Evolutionary conservation across 352 stramenopile genomes (phyloP).

Genomic region (Pythium brachiatum): DNA sequence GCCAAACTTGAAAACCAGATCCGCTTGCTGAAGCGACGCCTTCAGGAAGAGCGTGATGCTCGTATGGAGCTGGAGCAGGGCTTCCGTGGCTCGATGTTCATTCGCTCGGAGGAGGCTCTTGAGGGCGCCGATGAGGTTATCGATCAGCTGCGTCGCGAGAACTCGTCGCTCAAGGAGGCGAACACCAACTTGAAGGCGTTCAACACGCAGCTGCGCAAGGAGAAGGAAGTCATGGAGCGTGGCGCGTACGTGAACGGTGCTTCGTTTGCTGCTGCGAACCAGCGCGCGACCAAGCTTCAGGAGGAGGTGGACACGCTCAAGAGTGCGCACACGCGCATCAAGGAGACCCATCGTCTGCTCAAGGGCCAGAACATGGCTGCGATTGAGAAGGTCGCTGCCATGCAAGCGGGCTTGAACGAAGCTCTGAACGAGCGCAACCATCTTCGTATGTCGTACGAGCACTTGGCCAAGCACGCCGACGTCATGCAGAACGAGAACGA

Average conservation of each 20-base stretch:
- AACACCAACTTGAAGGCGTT: slow-evolving; percentile 85
- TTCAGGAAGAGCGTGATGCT: slow-evolving; percentile 89
- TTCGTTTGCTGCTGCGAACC: slow-evolving; percentile 82
- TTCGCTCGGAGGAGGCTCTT: slow-evolving; percentile 74
- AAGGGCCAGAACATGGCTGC: slow-evolving; percentile 77
- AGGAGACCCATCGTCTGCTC: slow-evolving; percentile 78
- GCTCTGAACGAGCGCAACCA: slow-evolving; percentile 69
- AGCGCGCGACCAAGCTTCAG: slow-evolving; percentile 81
- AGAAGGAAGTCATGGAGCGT: slow-evolving; percentile 89
- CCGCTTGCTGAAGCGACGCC: slow-evolving; percentile 86
- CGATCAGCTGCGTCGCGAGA: slow-evolving; percentile 80
- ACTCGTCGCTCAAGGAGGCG: slow-evolving; percentile 77
- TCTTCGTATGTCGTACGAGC: slow-evolving; percentile 68
- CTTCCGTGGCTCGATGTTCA: slow-evolving; percentile 69
- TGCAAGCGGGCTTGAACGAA: slow-evolving; percentile 74
- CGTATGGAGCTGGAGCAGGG: slow-evolving; percentile 81
- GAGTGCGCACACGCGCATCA: slow-evolving; percentile 73
- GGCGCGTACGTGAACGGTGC: slow-evolving; percentile 85
- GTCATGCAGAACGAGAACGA: slow-evolving; percentile 82
- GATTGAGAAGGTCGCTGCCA: slow-evolving; percentile 80
- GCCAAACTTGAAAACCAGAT: slow-evolving; percentile 97
- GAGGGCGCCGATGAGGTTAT: slow-evolving; percentile 82
- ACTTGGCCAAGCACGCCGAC: slow-evolving; percentile 71
- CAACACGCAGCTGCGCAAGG: slow-evolving; percentile 79
- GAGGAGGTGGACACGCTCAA: slow-evolving; percentile 83